Evolutionary conservation across 805 yeast species (phyloP).

Genomic region (Zygotorulaspora danielsina): DNA sequence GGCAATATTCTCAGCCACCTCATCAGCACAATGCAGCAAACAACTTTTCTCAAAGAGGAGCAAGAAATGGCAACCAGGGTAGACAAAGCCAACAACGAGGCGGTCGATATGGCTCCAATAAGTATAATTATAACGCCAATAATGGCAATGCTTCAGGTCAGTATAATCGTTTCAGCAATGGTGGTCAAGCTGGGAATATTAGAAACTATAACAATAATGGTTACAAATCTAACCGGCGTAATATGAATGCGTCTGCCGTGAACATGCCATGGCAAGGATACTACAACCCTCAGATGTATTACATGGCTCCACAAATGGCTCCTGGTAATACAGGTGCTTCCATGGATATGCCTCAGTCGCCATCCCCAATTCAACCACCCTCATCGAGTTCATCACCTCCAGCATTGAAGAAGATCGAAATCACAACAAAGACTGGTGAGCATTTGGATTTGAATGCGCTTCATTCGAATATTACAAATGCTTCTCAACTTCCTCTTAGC

Average conservation of each 20-base stretch:
- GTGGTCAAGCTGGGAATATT: constrained; percentile 8
- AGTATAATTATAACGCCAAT: constrained; percentile 11
- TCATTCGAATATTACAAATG: constrained; percentile 3
- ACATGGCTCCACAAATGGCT: constrained; percentile 25
- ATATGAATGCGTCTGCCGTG: constrained; percentile 16
- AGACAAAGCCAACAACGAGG: constrained; percentile 15
- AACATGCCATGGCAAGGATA: constrained; percentile 29
- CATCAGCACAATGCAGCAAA: constrained; percentile 6
- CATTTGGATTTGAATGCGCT: constrained; percentile 28
- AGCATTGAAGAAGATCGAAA: constrained; percentile 28
- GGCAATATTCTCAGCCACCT: constrained; percentile 10
- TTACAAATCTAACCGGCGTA: constrained; percentile 13
- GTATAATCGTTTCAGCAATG: constrained; percentile 15
- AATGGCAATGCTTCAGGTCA: constrained; percentile 2
- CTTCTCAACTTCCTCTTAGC: neutral
- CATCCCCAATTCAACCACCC: constrained; percentile 12
- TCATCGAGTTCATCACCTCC: constrained; percentile 17
- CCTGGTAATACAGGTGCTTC: constrained; percentile 10
- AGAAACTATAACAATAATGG: constrained; percentile 15
- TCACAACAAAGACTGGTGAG: constrained; percentile 35
- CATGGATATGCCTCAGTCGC: constrained; percentile 11
- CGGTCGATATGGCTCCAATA: constrained; percentile 15
- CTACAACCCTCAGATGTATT: constrained; percentile 26
- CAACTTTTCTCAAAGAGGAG: constrained; percentile 12
- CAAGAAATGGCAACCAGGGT: constrained; percentile 9